phyloP scores from a whole-genome alignment of 306 rosid genomes.

The Canavalia gladiata region DNA sequence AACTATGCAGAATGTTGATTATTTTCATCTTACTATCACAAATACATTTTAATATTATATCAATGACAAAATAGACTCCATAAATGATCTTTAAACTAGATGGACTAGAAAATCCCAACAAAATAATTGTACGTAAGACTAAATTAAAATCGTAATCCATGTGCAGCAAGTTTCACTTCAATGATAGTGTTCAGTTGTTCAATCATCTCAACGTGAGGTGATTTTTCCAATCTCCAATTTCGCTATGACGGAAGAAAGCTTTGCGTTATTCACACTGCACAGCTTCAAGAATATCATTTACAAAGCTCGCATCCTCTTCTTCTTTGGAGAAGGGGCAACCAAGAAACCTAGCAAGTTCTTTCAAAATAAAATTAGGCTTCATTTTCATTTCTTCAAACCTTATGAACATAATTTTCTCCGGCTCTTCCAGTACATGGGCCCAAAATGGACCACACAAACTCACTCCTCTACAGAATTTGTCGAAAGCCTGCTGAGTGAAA shows the following conservation, averaged over 20 bases:
- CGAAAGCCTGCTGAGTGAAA: background rate
- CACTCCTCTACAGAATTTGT: background rate
- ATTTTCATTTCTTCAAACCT: conserved; percentile 25
- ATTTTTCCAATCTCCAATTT: conserved; percentile 5
- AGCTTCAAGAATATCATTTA: background rate
- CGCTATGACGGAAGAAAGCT: conserved; percentile 7
- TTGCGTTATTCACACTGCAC: background rate
- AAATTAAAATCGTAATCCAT: conserved; percentile 1
- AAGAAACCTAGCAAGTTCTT: background rate
- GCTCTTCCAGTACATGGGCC: background rate
- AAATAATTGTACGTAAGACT: too few species aligned
- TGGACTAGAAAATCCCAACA: too few species aligned
- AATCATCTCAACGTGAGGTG: background rate
- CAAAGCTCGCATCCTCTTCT: background rate
- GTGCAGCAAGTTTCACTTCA: background rate
- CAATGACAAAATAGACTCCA: too few species aligned
- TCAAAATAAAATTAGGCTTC: background rate
- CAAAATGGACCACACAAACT: conserved; percentile 1
- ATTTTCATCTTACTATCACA: too few species aligned
- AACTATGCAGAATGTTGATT: too few species aligned
- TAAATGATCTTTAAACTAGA: too few species aligned
- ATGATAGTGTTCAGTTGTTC: background rate
- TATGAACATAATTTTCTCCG: background rate
- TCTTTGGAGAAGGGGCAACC: background rate
- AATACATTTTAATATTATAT: too few species aligned